phyloP scores from a whole-genome alignment of 352 stramenopile species.

The Pythium aphanidermatum region DNA sequence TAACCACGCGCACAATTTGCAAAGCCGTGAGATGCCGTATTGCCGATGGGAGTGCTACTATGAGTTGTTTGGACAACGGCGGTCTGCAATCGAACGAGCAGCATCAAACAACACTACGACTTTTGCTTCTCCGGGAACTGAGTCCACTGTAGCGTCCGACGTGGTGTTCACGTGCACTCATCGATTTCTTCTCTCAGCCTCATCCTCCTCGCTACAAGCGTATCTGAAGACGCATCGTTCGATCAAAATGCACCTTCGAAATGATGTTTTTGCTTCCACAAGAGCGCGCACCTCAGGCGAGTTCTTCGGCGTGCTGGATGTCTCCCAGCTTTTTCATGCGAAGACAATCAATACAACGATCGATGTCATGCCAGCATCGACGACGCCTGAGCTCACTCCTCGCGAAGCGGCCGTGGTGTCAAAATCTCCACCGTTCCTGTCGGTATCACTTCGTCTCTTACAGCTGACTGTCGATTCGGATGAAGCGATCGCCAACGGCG shows the following conservation, averaged over 20 bases:
- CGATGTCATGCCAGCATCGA: constrained; percentile 32
- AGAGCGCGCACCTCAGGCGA: constrained; percentile 34
- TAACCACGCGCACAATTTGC: constrained; percentile 57
- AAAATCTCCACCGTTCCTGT: constrained; percentile 39
- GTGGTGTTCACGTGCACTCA: constrained; percentile 61
- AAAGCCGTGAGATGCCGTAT: constrained; percentile 46
- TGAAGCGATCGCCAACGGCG: constrained; percentile 24
- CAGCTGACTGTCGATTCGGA: constrained; percentile 28
- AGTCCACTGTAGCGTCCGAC: constrained; percentile 1
- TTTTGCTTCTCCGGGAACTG: neutral
- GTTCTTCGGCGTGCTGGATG: constrained; percentile 36
- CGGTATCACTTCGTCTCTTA: constrained; percentile 39
- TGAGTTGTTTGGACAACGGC: constrained; percentile 41
- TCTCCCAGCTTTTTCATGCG: constrained; percentile 28
- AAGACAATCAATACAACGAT: constrained; percentile 38
- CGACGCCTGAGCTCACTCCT: constrained; percentile 31
- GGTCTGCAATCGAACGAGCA: constrained; percentile 54
- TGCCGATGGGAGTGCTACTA: constrained; percentile 75
- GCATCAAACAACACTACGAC: neutral
- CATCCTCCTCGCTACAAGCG: constrained; percentile 20
- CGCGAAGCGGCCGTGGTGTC: constrained; percentile 41
- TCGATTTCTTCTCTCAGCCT: constrained; percentile 48
- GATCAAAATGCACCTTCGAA: constrained; percentile 42
- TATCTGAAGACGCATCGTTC: constrained; percentile 29
- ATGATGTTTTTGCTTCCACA: constrained; percentile 70